Conservation (phyloP, 2,329 filamentous ascomycete species). For the Emergomyces orientalis region DNA sequence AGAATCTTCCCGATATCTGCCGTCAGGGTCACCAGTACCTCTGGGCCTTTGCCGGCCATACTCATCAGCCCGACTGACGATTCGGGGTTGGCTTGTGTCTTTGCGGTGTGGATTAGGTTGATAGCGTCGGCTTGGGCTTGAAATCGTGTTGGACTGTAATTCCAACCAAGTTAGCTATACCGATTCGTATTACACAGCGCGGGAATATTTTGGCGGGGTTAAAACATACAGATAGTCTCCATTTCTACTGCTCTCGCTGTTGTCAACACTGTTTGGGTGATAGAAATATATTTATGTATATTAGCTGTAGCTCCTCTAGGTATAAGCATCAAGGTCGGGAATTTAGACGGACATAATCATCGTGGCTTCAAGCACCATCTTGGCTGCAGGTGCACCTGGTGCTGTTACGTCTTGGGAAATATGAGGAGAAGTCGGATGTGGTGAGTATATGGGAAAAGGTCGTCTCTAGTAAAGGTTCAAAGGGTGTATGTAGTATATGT, state of each 20-base stretch:
- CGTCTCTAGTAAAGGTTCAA: background rate
- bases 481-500: background rate
- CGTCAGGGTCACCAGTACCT: slow-evolving; percentile 92
- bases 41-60: slow-evolving; percentile 95
- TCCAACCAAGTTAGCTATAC: slow-evolving; percentile 9
- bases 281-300: slow-evolving; percentile 5
- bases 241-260: slow-evolving; percentile 97
- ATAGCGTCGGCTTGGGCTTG: slow-evolving; percentile 94
- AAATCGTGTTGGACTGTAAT: slow-evolving; percentile 71
- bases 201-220: background rate
- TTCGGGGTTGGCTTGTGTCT: slow-evolving; percentile 91
- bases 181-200: background rate
- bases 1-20: slow-evolving; percentile 94
- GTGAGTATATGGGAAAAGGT: background rate
- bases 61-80: slow-evolving; percentile 97
- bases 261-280: slow-evolving; percentile 72
- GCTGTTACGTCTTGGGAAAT: background rate
- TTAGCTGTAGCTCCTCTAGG: slow-evolving; percentile 16
- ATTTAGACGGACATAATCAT: slow-evolving; percentile 65
- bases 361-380: slow-evolving; percentile 96
- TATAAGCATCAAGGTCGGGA: background rate
- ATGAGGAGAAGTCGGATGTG: background rate
- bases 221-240: slow-evolving; percentile 64
- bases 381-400: slow-evolving; percentile 41
- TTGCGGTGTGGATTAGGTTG: slow-evolving; percentile 88